Percentiles rank a stretch among this genome's conserved stretches.
These are phyloP conservation scores for Coemansia sp. DNA, from an alignment of 192 early-diverging fungal genomes.

Conservation along the genomic window DNA sequence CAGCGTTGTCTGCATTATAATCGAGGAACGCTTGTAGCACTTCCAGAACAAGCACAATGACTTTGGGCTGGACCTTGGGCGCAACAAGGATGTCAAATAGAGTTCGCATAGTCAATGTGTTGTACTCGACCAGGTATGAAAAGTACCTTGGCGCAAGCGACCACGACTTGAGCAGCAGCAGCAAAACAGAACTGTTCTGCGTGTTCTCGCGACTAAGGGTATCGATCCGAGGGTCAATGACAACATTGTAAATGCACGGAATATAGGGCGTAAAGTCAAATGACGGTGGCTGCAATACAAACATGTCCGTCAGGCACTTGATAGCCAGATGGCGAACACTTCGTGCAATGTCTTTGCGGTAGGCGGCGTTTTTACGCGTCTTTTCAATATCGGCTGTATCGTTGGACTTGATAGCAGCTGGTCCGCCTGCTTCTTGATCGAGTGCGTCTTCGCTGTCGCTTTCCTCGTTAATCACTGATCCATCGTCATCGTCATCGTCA, in stretches of 20 bases:
- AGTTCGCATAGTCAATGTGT: constrained; percentile 65
- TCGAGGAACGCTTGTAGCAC: constrained; percentile 74
- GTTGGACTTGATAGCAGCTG: neutral
- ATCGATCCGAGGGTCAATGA: constrained; percentile 71
- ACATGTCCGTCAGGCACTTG: constrained; percentile 75
- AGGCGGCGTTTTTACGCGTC: constrained; percentile 19
- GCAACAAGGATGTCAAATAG: constrained; percentile 75
- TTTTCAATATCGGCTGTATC: neutral
- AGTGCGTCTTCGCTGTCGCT: neutral
- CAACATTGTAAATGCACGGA: constrained; percentile 68
- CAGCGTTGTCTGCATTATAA: constrained; percentile 36
- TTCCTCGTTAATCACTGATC: neutral
- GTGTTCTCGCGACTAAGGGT: constrained; percentile 81
- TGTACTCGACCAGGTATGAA: constrained; percentile 65
- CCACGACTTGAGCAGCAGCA: constrained; percentile 82
- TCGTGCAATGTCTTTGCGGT: constrained; percentile 28
- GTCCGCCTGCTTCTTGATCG: constrained; percentile 7
- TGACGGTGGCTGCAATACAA: constrained; percentile 56
- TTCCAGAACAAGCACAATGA: constrained; percentile 69
- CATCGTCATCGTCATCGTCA: neutral
- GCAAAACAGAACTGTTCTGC: constrained; percentile 77
- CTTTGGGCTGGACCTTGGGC: constrained; percentile 75
- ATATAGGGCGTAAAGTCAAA: constrained; percentile 83
- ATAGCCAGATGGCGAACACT: constrained; percentile 68
- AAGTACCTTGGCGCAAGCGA: constrained; percentile 65